Evolutionary conservation across 2,329 filamentous ascomycete genomes (phyloP).

Genomic region (Purpureocillium takamizusanense): DNA sequence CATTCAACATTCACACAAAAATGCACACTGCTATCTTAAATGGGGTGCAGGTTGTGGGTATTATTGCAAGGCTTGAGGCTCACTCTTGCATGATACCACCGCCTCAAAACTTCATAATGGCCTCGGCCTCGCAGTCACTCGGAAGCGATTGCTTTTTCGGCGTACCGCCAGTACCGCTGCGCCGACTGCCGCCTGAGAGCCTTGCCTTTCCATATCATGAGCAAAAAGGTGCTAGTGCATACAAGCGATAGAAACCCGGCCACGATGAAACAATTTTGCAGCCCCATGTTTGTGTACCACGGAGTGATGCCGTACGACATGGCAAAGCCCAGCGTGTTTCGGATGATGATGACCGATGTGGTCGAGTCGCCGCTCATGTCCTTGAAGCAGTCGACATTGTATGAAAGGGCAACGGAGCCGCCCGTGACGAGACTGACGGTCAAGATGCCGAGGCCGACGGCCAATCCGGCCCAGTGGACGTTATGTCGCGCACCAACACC

Average conservation of each 20-base stretch:
- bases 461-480: conserved; percentile 23
- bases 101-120: too few relatives aligned
- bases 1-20: too few relatives aligned
- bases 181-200: conserved; percentile 9
- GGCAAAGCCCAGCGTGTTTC: conserved; percentile 14
- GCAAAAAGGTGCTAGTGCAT: conserved; percentile 11
- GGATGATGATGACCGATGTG: conserved; percentile 15
- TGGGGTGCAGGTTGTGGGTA: too few relatives aligned
- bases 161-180: conserved; percentile 3
- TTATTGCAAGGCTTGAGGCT: too few relatives aligned
- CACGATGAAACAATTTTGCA: conserved; percentile 23
- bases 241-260: conserved; percentile 19
- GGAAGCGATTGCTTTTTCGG: conserved; percentile 1
- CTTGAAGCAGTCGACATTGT: conserved; percentile 24
- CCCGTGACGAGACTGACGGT: conserved; percentile 20
- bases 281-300: conserved; percentile 19
- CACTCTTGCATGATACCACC: too few relatives aligned
- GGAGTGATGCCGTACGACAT: conserved; percentile 21
- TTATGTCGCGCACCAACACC: conserved; percentile 12
- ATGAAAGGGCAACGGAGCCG: conserved; percentile 19
- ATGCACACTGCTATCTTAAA: too few relatives aligned
- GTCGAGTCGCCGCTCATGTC: conserved; percentile 23
- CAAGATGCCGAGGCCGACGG: conserved; percentile 20
- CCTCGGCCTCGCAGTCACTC: background rate
- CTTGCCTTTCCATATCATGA: conserved; percentile 21